A percentile compares a stretch with the other conserved stretches of the same genome.
Conservation (phyloP, 169 alveolate genomes). For the Plasmodium gaboni region DNA sequence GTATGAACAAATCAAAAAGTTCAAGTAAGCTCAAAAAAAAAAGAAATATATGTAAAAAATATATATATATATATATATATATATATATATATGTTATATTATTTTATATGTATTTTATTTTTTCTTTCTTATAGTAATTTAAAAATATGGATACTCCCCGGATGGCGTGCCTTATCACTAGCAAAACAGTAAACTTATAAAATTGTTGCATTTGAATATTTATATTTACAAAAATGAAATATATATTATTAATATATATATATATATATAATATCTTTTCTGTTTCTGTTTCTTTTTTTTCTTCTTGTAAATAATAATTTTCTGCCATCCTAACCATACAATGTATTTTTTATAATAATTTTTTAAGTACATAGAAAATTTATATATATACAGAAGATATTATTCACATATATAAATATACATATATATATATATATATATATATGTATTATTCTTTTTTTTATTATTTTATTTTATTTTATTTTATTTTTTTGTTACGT, state of each 20-base stretch:
- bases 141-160: constrained; percentile 72
- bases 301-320: no score
- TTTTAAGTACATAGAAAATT: no score
- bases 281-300: not conserved
- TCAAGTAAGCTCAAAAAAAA: constrained; percentile 15
- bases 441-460: no score
- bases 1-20: constrained; percentile 59
- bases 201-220: not conserved
- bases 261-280: not conserved
- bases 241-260: not conserved
- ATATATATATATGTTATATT: not conserved
- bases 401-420: no score
- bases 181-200: constrained; percentile 36
- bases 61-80: not conserved
- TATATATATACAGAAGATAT: no score
- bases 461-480: no score
- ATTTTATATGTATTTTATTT: not conserved
- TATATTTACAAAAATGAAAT: not conserved
- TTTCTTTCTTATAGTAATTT: constrained; percentile 33
- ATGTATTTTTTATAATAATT: no score
- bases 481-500: no score
- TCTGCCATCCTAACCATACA: no score
- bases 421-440: no score
- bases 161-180: constrained; percentile 71
- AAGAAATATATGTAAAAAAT: no score